Conservation (phyloP, 1,284 basidiomycete species). For the Austroboletus niveus region DNA sequence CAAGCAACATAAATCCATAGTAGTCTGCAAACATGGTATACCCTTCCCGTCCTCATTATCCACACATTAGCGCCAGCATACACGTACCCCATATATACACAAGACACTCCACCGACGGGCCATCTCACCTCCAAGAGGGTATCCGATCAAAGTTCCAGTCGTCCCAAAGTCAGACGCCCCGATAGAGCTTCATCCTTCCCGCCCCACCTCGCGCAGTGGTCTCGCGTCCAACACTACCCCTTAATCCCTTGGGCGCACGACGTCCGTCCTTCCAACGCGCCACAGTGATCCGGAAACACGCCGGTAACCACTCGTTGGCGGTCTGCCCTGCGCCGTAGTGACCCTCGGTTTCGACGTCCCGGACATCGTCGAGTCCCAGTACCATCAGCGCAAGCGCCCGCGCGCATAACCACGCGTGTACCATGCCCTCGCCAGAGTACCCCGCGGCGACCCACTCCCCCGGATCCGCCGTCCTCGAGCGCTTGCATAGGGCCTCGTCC, state of each 20-base stretch:
- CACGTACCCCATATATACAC: no score
- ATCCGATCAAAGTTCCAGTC: not conserved
- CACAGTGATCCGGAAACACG: conserved; percentile 48
- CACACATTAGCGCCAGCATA: no score
- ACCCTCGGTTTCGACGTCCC: conserved; percentile 26
- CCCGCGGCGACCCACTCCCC: conserved; percentile 60
- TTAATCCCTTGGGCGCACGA: conserved; percentile 6
- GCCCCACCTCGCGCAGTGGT: conserved; percentile 17
- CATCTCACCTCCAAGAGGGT: not conserved
- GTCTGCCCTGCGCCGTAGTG: conserved; percentile 25
- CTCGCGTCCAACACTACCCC: not conserved
- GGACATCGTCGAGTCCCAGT: conserved; percentile 34
- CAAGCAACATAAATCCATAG: no score
- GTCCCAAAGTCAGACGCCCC: conserved; percentile 2
- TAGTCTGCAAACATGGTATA: no score
- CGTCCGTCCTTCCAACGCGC: conserved; percentile 39
- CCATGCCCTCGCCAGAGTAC: conserved; percentile 68
- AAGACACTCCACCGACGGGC: no score
- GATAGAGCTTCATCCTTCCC: conserved; percentile 31
- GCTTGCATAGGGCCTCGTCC: conserved; percentile 4
- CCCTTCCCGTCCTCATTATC: no score
- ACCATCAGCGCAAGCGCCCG: conserved; percentile 59
- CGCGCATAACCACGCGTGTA: conserved; percentile 60
- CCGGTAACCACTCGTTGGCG: conserved; percentile 47
- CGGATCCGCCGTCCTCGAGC: conserved; percentile 15